phyloP scores from a whole-genome alignment of 129 eudicot species.

The Flaveria brownii region DNA sequence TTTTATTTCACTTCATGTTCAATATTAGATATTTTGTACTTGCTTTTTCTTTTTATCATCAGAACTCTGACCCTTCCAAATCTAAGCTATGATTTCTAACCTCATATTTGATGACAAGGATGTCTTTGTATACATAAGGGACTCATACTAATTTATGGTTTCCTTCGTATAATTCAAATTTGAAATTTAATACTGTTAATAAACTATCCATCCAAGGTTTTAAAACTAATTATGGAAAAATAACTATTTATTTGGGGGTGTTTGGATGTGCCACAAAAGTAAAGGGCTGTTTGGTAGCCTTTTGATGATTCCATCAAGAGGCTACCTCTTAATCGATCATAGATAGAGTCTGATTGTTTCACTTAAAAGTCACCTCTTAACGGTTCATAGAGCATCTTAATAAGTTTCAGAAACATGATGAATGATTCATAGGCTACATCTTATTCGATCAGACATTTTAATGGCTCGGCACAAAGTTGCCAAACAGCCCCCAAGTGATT shows the following conservation, averaged over 20 bases:
- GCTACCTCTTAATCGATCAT: no score
- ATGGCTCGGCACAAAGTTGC: no score
- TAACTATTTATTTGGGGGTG: neutral
- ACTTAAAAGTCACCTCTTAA: no score
- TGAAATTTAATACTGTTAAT: neutral
- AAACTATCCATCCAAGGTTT: neutral
- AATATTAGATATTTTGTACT: neutral
- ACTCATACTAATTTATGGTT: neutral
- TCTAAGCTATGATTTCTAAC: conserved; percentile 6
- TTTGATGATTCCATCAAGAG: no score
- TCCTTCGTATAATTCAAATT: neutral
- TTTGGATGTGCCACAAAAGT: conserved; percentile 12
- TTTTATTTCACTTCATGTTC: neutral
- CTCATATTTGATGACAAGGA: neutral
- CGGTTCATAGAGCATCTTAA: no score
- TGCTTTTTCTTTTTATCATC: neutral
- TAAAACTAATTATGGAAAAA: neutral
- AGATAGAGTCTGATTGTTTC: no score
- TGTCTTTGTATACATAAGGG: neutral
- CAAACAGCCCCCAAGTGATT: neutral
- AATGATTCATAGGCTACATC: no score
- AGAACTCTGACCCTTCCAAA: neutral
- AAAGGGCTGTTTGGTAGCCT: neutral
- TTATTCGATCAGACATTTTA: no score
- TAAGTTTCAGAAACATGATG: no score